Evolutionary conservation across 192 early-diverging fungal genomes (phyloP), one percentile per base, ranked within the genome.

Genomic region (Entomortierella chlamydospora): DNA sequence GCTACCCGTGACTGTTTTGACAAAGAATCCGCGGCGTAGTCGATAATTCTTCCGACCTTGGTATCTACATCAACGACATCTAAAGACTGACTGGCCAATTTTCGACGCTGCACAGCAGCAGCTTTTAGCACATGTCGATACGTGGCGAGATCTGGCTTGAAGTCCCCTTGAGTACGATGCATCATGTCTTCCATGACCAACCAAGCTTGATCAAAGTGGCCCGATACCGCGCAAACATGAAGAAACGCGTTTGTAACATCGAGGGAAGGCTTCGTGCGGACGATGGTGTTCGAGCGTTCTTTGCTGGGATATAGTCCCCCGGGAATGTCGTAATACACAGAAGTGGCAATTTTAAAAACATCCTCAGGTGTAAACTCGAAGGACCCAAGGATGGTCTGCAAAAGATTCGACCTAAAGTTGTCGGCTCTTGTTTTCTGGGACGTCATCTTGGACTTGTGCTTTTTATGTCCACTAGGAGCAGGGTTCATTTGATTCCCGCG

Each of bases 141-240:
- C 0, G 76, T 79, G 6, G 57, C n/a, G 23, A 79, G 62, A 25
- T 79, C 68, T 18, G 76, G 76, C 42, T 79, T 79, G 37, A 79
- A 29, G 49, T 64, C 68, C 0, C 76, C 76, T 18, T 70, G 76
- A 0, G 28, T 23, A 2, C 62, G 41, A n/a, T 79, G 39, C 30
- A 64, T 50, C 76, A 79, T 79, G 5, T 66, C 76, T 23, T 70
- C 15, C 22, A 79, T 10, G 20, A 70, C 25, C 15, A 15, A 5
- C 39, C 31, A 61, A 6, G 76, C 68, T 11, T 61, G 25, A 11
- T 79, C 63, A 64, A 79, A 79, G 12, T 79, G 61, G 0, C 76
- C 76, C 17, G 76, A 52, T 11, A 66, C 51, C 0, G 67, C 67
- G 42, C 76, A 79, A 23, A 79, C 68, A 37, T 79, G 29, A 41